A percentile compares a stretch with the other conserved stretches of the same genome.
Evolutionary conservation across 768 basidiomycete species (phyloP).

Genomic region (Phlebiopsis gigantea): DNA sequence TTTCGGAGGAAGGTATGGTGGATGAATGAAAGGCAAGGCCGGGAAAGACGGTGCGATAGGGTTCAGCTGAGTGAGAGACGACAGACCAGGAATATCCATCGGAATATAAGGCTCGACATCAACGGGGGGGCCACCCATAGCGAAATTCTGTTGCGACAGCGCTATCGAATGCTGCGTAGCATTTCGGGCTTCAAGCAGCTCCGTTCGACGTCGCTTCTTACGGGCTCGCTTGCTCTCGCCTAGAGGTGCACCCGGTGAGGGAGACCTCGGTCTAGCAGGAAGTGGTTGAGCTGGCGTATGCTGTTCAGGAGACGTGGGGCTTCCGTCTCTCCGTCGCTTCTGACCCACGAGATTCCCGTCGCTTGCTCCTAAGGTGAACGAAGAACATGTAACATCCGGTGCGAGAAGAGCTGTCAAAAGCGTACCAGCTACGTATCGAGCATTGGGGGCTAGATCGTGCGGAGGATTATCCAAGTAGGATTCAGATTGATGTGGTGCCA

Average conservation of each 20-base stretch:
- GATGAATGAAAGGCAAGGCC: not conserved
- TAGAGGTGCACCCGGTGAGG: not conserved
- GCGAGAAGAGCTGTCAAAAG: not conserved
- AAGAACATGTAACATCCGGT: not conserved
- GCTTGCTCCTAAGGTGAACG: not conserved
- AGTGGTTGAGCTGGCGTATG: not conserved
- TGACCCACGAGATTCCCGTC: not conserved
- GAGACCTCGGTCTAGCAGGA: not conserved
- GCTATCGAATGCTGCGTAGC: not conserved
- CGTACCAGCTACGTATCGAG: not conserved
- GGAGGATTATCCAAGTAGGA: not conserved
- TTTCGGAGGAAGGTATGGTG: not conserved
- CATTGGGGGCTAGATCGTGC: constrained; percentile 2
- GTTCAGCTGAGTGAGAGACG: not conserved
- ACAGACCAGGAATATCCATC: not conserved
- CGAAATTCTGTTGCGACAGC: not conserved
- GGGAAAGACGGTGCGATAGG: not conserved
- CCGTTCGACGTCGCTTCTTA: constrained; percentile 15
- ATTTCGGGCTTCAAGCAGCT: constrained; percentile 1
- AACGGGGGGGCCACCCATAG: not conserved
- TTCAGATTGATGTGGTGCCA: no score
- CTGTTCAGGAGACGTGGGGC: not conserved
- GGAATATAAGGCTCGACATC: not conserved
- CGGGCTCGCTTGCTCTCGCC: constrained; percentile 10
- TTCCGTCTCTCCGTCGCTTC: constrained; percentile 14